Base-by-base conservation (phyloP, 257 asterid genomes). In the Salvia hispanica region DNA sequence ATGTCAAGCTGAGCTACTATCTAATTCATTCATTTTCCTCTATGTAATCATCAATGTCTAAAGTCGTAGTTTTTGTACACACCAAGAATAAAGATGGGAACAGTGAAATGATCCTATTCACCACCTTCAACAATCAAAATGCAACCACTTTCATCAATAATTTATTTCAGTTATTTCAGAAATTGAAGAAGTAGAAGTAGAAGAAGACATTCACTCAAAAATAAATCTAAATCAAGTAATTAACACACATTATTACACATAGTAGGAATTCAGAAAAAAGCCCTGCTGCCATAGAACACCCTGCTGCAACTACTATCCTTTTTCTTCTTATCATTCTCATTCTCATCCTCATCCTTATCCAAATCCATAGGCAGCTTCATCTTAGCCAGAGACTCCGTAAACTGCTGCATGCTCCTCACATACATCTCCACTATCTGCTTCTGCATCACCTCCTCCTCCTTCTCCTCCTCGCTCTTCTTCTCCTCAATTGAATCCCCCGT, bases 231-330 rank as follows among this genome's bases (percentile, higher is more conserved):
- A 69, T 33, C 14, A 18, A 18, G 21, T 18, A 18, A 18, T 18
- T 1, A 28, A 9, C n/a, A 16, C 45, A 25, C 7, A 25, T 2
- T 2, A 25, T 25, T 25, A 25, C 31, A 25, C 31, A 25, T 25
- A 25, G 31, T 25, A 25, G 25, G 13, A 11, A 8, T 15, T 21
- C 9, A 89, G 71, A 89, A 89, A 80, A 89, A 89, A 4, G 95
- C 96, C 61, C 95, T 78, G 80, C 96, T 86, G 2, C 96, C 96
- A 77, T 89, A 89, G 64, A 89, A 89, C 66, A 89, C 92, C 76
- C 88, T 83, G 44, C 88, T 83, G 44, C 86, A 73, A 71, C 7
- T 6, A 39, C 62, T 65, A 13, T 81, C 86, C 74, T 86, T 80
- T 16, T 73, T 86, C 57, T 45, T 76, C 43, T 70, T 77, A 46